Evolutionary conservation across 2,329 filamentous ascomycete species (phyloP), one percentile per base, ranked within the genome.

Genomic region (Rhinocladiella mackenziei): DNA sequence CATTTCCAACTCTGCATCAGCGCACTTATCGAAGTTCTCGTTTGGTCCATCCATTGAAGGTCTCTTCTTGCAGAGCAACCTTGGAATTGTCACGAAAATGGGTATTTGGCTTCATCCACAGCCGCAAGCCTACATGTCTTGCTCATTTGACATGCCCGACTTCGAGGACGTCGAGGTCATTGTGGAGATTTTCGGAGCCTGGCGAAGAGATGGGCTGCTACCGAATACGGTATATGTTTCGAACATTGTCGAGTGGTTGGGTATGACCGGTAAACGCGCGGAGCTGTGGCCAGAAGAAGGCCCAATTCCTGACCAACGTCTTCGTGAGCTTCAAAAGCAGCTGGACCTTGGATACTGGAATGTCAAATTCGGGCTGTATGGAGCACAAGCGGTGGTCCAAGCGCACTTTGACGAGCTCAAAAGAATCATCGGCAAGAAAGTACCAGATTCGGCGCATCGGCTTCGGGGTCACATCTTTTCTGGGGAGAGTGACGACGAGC

Each of bases 61-160:
- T 13, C 39, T 58, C 3, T 58, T 58, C 30, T 47, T 51, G 9
- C 56, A 58, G 29, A 54, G 50, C 23, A 57, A 58, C 42, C 49
- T 52, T 10, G 49, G 40, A 3, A 50, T 58, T 13, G 56, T 58
- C 26, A 57, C 56, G 4, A 58, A 58, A 36, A 38, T 58, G 33
- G 56, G 56, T 2, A 58, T 58, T 17, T 48, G 48, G 31, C 39
- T 58, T 14, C 55, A 51, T 39, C 56, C 54, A 25, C 43, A 61
- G 56, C 32, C 57, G 55, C 37, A 45, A 32, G 56, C 54, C 35
- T 60, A 58, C 7, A 58, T 62, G 29, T 55, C 56, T 18, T 59
- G 59, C 23, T 57, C 62, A 43, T 61, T 62, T 34, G 58, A 62
- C 18, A 66, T 67, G 34, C 60, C 49, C 3, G 42, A 48, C 8